Conservation (phyloP, 257 asterid genomes). For the Primulina huaijiensis region DNA sequence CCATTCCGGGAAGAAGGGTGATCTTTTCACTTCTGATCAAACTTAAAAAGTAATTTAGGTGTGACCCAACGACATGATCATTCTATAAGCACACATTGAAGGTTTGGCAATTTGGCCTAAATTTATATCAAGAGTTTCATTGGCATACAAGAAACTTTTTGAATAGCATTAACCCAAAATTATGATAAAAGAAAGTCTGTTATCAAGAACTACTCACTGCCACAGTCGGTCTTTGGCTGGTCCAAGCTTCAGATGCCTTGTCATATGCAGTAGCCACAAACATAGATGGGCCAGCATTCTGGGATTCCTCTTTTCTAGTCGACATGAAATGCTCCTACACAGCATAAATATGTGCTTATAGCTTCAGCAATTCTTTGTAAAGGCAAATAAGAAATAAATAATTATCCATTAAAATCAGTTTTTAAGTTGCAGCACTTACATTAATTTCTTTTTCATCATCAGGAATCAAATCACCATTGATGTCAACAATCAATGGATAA, state of each 20-base stretch:
- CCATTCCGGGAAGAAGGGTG: neutral
- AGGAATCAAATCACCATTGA: slow-evolving; percentile 72
- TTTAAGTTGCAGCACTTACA: slow-evolving; percentile 41
- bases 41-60: slow-evolving; percentile 8
- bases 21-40: slow-evolving; percentile 5
- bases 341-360: slow-evolving; percentile 22
- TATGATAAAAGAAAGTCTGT: slow-evolving; percentile 13
- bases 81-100: neutral
- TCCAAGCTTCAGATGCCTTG: slow-evolving; percentile 86
- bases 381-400: slow-evolving; percentile 8
- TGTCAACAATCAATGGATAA: slow-evolving; percentile 77
- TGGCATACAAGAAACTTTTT: slow-evolving; percentile 16
- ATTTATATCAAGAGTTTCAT: neutral
- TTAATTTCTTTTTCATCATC: slow-evolving; percentile 72
- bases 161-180: neutral
- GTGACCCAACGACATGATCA: too few species aligned
- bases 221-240: slow-evolving; percentile 61
- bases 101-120: slow-evolving; percentile 7
- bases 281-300: slow-evolving; percentile 61
- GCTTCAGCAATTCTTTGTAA: slow-evolving; percentile 15
- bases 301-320: slow-evolving; percentile 56
- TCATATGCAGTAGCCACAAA: slow-evolving; percentile 82
- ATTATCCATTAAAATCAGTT: neutral
- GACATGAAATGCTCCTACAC: slow-evolving; percentile 60
- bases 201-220: slow-evolving; percentile 49